Conservation (phyloP, 768 basidiomycete species). For the Hericium coralloides region DNA sequence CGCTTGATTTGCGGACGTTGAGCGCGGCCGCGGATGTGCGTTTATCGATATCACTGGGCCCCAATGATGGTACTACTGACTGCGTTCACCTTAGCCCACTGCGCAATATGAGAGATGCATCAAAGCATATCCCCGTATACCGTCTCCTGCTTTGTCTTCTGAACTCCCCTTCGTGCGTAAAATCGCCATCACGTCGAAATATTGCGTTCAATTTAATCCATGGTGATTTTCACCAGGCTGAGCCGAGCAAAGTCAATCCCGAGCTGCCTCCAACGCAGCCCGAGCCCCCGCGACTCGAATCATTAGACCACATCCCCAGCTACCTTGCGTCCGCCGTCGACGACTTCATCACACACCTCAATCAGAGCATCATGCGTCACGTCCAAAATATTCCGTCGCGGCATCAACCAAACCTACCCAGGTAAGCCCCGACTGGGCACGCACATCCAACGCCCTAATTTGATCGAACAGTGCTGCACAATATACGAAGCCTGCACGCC, state of each 20-base stretch:
- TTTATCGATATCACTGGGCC: not conserved
- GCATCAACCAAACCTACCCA: no score
- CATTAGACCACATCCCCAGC: slow-evolving; percentile 35
- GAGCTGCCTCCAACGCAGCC: slow-evolving; percentile 29
- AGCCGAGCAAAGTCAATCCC: slow-evolving; percentile 36
- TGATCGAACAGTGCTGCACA: not conserved
- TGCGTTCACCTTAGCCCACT: slow-evolving; percentile 14
- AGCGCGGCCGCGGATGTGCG: not conserved
- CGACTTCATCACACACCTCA: slow-evolving; percentile 44
- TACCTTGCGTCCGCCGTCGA: slow-evolving; percentile 37
- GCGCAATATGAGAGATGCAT: slow-evolving; percentile 16
- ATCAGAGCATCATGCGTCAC: slow-evolving; percentile 56
- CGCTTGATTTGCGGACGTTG: slow-evolving; percentile 35
- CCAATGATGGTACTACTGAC: not conserved
- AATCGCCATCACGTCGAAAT: not conserved
- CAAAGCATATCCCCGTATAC: not conserved
- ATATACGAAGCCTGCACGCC: slow-evolving; percentile 25
- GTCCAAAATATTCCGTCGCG: slow-evolving; percentile 57
- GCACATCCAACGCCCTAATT: slow-evolving; percentile 24
- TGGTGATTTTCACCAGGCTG: slow-evolving; percentile 28
- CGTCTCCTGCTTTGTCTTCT: not conserved
- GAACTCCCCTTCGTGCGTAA: not conserved
- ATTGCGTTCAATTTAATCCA: not conserved
- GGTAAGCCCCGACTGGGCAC: no score
- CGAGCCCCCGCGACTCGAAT: slow-evolving; percentile 25